Percentiles rank a stretch among this genome's conserved stretches.
These are phyloP conservation scores for Lactarius hengduanensis DNA, from an alignment of 768 basidiomycete species.

Conservation along the genomic window DNA sequence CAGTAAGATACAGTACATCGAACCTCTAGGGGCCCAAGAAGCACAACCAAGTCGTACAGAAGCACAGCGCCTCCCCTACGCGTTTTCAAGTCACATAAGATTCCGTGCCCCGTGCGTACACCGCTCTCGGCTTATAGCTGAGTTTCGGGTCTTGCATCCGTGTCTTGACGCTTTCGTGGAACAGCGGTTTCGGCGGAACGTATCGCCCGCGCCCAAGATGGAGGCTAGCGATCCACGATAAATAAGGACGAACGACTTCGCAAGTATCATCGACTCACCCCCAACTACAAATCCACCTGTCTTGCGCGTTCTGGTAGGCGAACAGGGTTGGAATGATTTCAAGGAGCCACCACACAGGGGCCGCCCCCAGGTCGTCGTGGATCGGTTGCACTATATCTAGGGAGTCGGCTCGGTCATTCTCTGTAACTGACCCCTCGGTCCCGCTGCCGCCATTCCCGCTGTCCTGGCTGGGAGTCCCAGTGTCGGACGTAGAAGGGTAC, in stretches of 20 bases:
- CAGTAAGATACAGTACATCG: background rate
- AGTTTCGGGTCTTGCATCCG: constrained; percentile 49
- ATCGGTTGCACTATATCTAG: constrained; percentile 48
- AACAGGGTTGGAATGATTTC: constrained; percentile 59
- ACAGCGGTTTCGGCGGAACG: constrained; percentile 50
- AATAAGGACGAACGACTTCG: background rate
- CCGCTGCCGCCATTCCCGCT: too few relatives aligned
- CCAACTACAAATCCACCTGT: constrained; percentile 53
- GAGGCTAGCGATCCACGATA: constrained; percentile 36
- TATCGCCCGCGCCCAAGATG: constrained; percentile 58
- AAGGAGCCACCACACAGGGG: constrained; percentile 62
- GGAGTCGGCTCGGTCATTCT: background rate
- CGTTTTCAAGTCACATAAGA: constrained; percentile 42
- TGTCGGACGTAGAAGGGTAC: too few relatives aligned
- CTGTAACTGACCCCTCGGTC: too few relatives aligned
- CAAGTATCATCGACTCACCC: constrained; percentile 43
- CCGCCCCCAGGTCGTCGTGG: constrained; percentile 49
- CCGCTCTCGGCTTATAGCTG: constrained; percentile 59
- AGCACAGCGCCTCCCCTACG: too few relatives aligned
- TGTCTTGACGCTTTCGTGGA: constrained; percentile 63
- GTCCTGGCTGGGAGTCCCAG: too few relatives aligned
- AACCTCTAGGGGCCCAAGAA: background rate
- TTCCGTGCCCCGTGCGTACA: constrained; percentile 48
- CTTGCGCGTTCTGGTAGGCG: constrained; percentile 54
- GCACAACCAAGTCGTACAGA: background rate